These are phyloP conservation scores for Cytauxzoon felis DNA, from an alignment of 169 alveolate species.

Conservation along the genomic window DNA sequence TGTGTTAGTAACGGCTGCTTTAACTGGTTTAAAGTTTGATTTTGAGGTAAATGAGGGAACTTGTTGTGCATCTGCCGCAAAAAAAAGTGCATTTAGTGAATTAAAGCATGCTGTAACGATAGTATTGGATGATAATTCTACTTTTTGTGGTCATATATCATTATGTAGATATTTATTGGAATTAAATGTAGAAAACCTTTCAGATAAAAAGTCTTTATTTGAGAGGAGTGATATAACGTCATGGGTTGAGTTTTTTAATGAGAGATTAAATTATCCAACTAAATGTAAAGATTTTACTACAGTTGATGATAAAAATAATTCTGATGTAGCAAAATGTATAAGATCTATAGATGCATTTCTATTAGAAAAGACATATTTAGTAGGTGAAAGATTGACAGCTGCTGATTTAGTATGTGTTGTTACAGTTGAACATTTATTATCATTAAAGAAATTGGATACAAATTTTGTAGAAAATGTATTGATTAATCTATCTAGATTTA, in stretches of 20 bases:
- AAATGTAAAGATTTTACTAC: conserved; percentile 53
- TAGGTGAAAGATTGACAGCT: conserved; percentile 83
- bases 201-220: conserved; percentile 22
- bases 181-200: conserved; percentile 17
- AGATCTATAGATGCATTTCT: conserved; percentile 65
- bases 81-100: conserved; percentile 51
- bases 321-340: conserved; percentile 66
- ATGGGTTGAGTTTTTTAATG: conserved; percentile 72
- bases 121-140: conserved; percentile 8
- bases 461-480: conserved; percentile 33
- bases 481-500: conserved; percentile 22
- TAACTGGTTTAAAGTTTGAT: conserved; percentile 23
- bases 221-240: conserved; percentile 55
- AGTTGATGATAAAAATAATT: conserved; percentile 30
- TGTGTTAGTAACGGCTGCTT: conserved; percentile 56
- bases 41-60: conserved; percentile 37
- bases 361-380: conserved; percentile 73
- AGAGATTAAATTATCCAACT: conserved; percentile 60
- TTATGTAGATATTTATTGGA: conserved; percentile 50
- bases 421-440: conserved; percentile 70
- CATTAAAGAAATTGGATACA: conserved; percentile 53
- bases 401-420: conserved; percentile 86
- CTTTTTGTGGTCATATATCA: conserved; percentile 46
- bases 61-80: conserved; percentile 44
- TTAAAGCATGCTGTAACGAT: conserved; percentile 47